Base-by-base conservation (phyloP, 2,329 filamentous ascomycete genomes). In the Fusarium sp. region DNA sequence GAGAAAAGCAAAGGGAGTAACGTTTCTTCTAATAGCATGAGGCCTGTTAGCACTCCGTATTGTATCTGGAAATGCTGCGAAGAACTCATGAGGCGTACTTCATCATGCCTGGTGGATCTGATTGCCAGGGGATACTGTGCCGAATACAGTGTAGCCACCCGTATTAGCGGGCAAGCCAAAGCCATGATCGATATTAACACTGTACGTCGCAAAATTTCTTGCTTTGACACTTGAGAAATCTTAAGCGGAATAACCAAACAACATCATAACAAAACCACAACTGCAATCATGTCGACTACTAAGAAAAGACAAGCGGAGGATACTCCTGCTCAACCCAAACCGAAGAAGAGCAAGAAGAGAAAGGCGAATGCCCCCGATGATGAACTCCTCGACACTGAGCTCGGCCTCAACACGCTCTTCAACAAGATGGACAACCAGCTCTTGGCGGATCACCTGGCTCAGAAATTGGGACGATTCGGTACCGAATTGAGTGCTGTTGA, bases 401-500 rank as follows among this genome's bases (percentile, higher is more conserved):
- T 90, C 32, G 90, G 91, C 8, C 82, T 97, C 69, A 97, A 97
- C 79, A 88, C 88, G 67, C 87, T 91, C 5, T 92, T 97, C 76
- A 87, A 89, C 43, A 87, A 88, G 62, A 94, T 97, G 90, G 93
- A 97, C 77, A 90, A 88, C 62, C 88, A 90, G 68, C 83, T 97
- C 40, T 82, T 97, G 45, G 92, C 94, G 3, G 95, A 97, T 77
- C 89, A 97, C 77, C 83, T 97, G 64, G 91, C 91, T 8, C 90
- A 96, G 75, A 88, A 91, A 75, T 90, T 92, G 52, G 88, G 86
- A 67, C 86, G 91, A 23, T 96, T 95, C 74, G 92, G 93, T 53
- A 88, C 87, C 26, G 91, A 97, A 51, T 78, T 97, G 73, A 97
- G 92, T 71, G 83, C 89, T 1, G 86, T 98, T 39, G 96, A 99